Evolutionary conservation across 139 green algal genomes (phyloP), one percentile per base, ranked within the genome.

Genomic region (Ettlia oleoabundans): DNA sequence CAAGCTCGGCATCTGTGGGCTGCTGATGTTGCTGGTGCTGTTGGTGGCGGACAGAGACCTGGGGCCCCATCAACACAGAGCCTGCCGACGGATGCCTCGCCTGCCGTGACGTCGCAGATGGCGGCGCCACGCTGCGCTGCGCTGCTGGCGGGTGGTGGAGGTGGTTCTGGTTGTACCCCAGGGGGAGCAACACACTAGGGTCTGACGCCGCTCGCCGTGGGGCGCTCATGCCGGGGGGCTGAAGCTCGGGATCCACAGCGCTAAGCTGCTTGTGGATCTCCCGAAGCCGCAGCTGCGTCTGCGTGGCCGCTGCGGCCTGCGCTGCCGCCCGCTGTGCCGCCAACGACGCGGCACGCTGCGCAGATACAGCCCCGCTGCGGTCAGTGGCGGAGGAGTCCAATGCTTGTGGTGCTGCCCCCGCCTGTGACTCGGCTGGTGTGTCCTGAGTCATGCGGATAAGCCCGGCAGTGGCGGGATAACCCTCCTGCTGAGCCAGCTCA

Each of bases 381-480:
- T n/a, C n/a, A n/a, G n/a, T n/a, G n/a, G n/a, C n/a, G n/a, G n/a
- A n/a, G n/a, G n/a, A n/a, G n/a, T n/a, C n/a, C n/a, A n/a, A n/a
- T n/a, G n/a, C n/a, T n/a, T n/a, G n/a, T n/a, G 62, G 10, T 72
- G 65, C 65, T 21, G 67, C 21, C 19, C 3, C 28, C 38, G 24
- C 8, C 35, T 3, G 38, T 51, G 37, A 37, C 32, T 24, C 66
- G 30, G 66, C 38, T 35, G 64, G 32, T 3, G 26, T 53, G 32
- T 5, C 1, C 38, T 75, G 38, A 28, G 41, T 51, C 71, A 78
- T 78, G 19, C 33, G 30, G 30, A 78, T 78, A 5, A 65, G 32
- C 43, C 26, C 37, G 32, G 71, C 71, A n/a, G 51, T 78, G 43
- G 71, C 71, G 19, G 71, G 52, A 35, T 63, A 78, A 32, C 71